Percentiles rank a stretch among this genome's conserved stretches.
phyloP scores from a whole-genome alignment of 2,329 filamentous ascomycete genomes.

The Alternaria rosae region DNA sequence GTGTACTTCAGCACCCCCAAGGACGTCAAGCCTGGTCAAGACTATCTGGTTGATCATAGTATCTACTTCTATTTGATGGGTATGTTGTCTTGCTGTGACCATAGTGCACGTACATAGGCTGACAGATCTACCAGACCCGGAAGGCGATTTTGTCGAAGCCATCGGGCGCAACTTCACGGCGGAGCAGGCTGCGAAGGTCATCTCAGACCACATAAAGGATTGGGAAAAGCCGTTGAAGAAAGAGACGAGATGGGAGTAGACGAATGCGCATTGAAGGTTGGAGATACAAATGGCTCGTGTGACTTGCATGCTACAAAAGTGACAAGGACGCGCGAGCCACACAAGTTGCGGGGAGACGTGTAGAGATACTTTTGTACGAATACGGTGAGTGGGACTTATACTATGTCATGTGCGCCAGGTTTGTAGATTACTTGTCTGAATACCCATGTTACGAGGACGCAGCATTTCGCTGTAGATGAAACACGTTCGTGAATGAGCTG shows the following conservation, averaged over 20 bases:
- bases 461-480: neutral
- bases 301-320: neutral
- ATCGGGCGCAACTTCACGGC: slow-evolving; percentile 94
- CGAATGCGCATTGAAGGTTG: neutral
- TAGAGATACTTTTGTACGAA: slow-evolving; percentile 5
- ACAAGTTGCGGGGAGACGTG: no score
- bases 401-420: neutral
- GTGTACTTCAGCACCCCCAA: slow-evolving; percentile 96
- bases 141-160: slow-evolving; percentile 97
- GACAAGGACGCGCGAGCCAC: neutral
- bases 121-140: slow-evolving; percentile 71
- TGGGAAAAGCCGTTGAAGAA: slow-evolving; percentile 69
- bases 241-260: slow-evolving; percentile 41
- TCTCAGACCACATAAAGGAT: slow-evolving; percentile 83
- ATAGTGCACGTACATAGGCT: slow-evolving; percentile 6
- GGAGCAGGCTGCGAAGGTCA: slow-evolving; percentile 82
- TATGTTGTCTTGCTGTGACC: slow-evolving; percentile 49
- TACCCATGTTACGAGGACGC: neutral
- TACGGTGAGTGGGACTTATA: slow-evolving; percentile 3
- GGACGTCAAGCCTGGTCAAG: slow-evolving; percentile 88
- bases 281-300: neutral
- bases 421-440: neutral
- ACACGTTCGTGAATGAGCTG: neutral
- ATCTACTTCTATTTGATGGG: slow-evolving; percentile 99
- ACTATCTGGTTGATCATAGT: slow-evolving; percentile 97